Percentiles rank a stretch among this genome's conserved stretches.
Evolutionary conservation across 495 filamentous ascomycete genomes (phyloP).

Genomic region (Oidiodendron maius): DNA sequence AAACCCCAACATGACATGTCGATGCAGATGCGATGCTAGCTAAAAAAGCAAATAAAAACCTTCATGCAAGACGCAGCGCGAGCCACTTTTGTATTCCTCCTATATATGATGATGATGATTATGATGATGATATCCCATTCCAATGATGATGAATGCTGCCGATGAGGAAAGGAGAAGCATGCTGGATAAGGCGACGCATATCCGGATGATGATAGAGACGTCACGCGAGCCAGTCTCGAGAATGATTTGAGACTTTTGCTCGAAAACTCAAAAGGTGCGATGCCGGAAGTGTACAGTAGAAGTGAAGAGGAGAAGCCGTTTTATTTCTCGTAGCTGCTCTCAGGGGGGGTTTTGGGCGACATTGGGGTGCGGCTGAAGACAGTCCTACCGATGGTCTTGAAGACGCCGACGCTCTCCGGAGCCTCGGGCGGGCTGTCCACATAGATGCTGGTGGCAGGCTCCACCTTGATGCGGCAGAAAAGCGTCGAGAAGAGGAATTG

Average conservation of each 20-base stretch:
- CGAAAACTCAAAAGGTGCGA: conserved; percentile 9
- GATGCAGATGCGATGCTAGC: conserved; percentile 4
- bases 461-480: conserved; percentile 77
- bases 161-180: conserved; percentile 5
- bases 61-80: conserved; percentile 21
- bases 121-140: conserved; percentile 9
- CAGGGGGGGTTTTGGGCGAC: conserved; percentile 18
- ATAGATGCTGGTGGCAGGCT: conserved; percentile 47
- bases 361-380: conserved; percentile 37
- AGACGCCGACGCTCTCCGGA: conserved; percentile 32
- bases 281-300: conserved; percentile 22
- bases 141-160: conserved; percentile 3
- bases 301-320: conserved; percentile 6
- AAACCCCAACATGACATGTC: not conserved
- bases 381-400: conserved; percentile 41
- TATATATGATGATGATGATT: conserved; percentile 11
- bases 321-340: conserved; percentile 6
- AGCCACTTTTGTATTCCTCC: conserved; percentile 25
- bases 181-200: too few relatives aligned
- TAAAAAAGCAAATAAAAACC: too few relatives aligned
- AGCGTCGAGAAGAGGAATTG: conserved; percentile 91
- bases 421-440: conserved; percentile 29
- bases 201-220: too few relatives aligned
- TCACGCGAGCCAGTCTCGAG: too few relatives aligned
- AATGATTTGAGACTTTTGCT: conserved; percentile 3